These are phyloP conservation scores for Cladophialophora chaetospira DNA, from an alignment of 2,329 filamentous ascomycete species.

Conservation along the genomic window DNA sequence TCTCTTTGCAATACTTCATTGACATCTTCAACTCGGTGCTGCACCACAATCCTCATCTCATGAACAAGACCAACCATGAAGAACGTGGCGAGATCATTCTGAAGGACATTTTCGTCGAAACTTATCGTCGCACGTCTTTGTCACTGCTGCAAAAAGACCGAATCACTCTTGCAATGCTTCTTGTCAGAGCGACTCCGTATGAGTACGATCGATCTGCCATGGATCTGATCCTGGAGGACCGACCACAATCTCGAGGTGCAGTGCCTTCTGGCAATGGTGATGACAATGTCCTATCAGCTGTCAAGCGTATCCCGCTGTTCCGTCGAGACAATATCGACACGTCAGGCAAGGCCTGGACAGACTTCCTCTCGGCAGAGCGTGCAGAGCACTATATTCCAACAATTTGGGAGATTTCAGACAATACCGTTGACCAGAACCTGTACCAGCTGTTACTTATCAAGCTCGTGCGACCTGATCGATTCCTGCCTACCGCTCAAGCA, in stretches of 20 bases:
- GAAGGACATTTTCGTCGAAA: constrained; percentile 84
- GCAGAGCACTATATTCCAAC: constrained; percentile 81
- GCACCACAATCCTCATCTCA: constrained; percentile 73
- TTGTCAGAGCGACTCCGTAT: constrained; percentile 94
- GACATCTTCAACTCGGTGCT: constrained; percentile 96
- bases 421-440: constrained; percentile 73
- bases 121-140: constrained; percentile 90
- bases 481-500: constrained; percentile 88
- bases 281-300: constrained; percentile 68
- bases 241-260: constrained; percentile 65
- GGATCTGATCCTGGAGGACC: constrained; percentile 78
- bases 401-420: constrained; percentile 67
- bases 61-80: constrained; percentile 71
- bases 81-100: constrained; percentile 86
- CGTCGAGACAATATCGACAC: constrained; percentile 67
- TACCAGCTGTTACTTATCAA: constrained; percentile 88
- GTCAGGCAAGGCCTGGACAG: constrained; percentile 69
- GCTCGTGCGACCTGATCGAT: constrained; percentile 90
- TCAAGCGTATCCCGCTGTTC: constrained; percentile 70
- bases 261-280: constrained; percentile 74
- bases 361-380: constrained; percentile 80
- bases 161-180: constrained; percentile 89
- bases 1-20: constrained; percentile 96
- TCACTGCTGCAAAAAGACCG: constrained; percentile 91
- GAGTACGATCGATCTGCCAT: constrained; percentile 90